Percentiles rank a stretch among this genome's conserved stretches.
Evolutionary conservation across 2,329 filamentous ascomycete species (phyloP).

Genomic region (Trichoderma brevicompactum): DNA sequence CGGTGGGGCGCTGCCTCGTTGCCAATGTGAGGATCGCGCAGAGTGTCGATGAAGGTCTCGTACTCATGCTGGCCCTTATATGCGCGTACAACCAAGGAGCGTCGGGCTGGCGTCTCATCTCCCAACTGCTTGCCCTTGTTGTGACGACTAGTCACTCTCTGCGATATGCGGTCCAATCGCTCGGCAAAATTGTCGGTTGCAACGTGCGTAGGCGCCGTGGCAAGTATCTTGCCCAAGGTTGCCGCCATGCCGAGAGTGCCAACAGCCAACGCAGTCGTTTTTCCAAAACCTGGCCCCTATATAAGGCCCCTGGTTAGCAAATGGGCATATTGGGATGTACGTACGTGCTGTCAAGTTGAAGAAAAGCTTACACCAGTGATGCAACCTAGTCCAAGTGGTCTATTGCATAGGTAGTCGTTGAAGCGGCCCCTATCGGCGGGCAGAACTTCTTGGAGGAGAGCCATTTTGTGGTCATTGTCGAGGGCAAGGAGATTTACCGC

Average conservation of each 20-base stretch:
- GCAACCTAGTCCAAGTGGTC: constrained; percentile 28
- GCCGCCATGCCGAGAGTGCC: constrained; percentile 18
- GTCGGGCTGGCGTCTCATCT: neutral
- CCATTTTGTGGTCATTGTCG: too few species aligned
- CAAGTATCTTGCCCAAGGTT: constrained; percentile 20
- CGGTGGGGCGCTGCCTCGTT: neutral
- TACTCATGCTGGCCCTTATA: neutral
- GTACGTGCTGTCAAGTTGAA: too few species aligned
- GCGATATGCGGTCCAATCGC: neutral
- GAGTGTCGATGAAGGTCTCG: neutral
- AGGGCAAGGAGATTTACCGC: too few species aligned
- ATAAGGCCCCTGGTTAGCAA: too few species aligned
- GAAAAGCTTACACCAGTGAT: constrained; percentile 30
- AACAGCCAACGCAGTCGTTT: constrained; percentile 3
- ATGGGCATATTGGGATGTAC: too few species aligned
- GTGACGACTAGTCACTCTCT: neutral
- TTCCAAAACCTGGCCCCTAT: constrained; percentile 31
- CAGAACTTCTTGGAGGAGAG: constrained; percentile 17
- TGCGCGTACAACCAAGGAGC: neutral
- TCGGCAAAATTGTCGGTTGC: constrained; percentile 23
- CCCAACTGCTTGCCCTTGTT: neutral
- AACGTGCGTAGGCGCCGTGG: constrained; percentile 19
- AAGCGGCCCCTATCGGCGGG: constrained; percentile 27
- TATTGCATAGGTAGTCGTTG: constrained; percentile 24
- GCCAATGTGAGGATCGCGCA: neutral